Evolutionary conservation across 805 yeast species (phyloP), one percentile per base, ranked within the genome.

Genomic region (Sugiyamaella marilandica): DNA sequence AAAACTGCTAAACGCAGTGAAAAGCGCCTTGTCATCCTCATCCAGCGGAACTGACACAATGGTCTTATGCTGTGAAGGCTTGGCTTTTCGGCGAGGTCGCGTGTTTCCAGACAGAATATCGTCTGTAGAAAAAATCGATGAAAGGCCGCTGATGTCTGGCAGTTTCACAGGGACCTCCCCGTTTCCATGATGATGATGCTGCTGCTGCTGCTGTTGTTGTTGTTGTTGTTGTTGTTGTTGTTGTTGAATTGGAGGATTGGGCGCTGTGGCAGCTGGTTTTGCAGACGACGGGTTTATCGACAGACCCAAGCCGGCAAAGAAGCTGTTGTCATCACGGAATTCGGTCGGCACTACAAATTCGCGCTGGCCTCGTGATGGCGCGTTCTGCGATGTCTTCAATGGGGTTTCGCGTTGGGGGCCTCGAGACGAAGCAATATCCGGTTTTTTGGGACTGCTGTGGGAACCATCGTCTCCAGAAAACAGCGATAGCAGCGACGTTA

Each of bases 41-140:
- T 58, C 61, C 34, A 58, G 29, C 10, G 61, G 61, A 10, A 58
- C 61, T 7, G 61, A 58, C n/a, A 54, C 57, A 19, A 58, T 48
- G 9, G 57, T 53, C 44, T 56, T 58, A 44, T 58, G 59, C 18
- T 41, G 29, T 5, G 53, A 11, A 2, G 51, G 24, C 13, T 37
- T 33, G 7, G 46, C 5, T 26, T 51, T 43, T 19, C 26, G 21
- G 45, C 39, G 45, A 21, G 35, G 33, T 10, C 55, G 49, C n/a
- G 52, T 5, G 5, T 31, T 41, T 14, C 35, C 36, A n/a, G 21
- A 32, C 3, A 45, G 13, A 14, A 33, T 48, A 18, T 52, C 56
- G 10, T 52, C 56, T 21, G 53, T 50, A 7, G 56, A 53, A 41
- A 57, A 55, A 14, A 57, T 45, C 21, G 58, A 55, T 11, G 58